Conservation (phyloP, 2,329 filamentous ascomycete genomes). For the Stenocarpella maydis region DNA sequence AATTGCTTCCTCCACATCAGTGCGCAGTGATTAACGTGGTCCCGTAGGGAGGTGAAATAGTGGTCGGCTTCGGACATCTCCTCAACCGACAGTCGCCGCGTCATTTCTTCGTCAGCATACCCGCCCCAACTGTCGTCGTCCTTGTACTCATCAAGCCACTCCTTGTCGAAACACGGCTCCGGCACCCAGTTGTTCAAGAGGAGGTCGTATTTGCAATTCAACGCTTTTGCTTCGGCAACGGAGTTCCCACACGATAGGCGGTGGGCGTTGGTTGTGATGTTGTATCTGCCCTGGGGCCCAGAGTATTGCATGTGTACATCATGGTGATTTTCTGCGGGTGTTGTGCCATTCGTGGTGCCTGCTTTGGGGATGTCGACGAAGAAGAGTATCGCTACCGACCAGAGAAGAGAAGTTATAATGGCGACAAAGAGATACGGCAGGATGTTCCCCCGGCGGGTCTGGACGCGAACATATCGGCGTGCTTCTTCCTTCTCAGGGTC, state of each 20-base stretch:
- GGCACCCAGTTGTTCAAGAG: slow-evolving; percentile 42
- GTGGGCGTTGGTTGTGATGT: slow-evolving; percentile 36
- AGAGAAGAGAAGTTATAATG: slow-evolving; percentile 39
- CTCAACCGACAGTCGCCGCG: slow-evolving; percentile 35
- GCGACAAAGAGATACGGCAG: slow-evolving; percentile 36
- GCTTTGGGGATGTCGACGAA: slow-evolving; percentile 23
- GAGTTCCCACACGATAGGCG: slow-evolving; percentile 38
- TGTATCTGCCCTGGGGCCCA: slow-evolving; percentile 31
- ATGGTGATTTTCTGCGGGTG: not conserved
- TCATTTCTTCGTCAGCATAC: slow-evolving; percentile 39
- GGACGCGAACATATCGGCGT: slow-evolving; percentile 21
- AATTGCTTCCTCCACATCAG: slow-evolving; percentile 42
- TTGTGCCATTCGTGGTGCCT: slow-evolving; percentile 11
- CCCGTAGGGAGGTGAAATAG: slow-evolving; percentile 40
- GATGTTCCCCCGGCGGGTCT: slow-evolving; percentile 11
- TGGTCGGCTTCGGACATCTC: slow-evolving; percentile 39
- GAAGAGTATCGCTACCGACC: slow-evolving; percentile 37
- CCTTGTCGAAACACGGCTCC: slow-evolving; percentile 35
- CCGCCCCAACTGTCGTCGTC: slow-evolving; percentile 41
- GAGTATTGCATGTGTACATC: not conserved
- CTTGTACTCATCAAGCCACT: slow-evolving; percentile 40
- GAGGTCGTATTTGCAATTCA: slow-evolving; percentile 40
- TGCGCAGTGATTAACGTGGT: slow-evolving; percentile 42
- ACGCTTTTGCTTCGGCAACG: slow-evolving; percentile 34
- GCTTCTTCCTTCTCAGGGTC: slow-evolving; percentile 36